These are phyloP conservation scores for Cladosporium halotolerans DNA, from an alignment of 2,329 filamentous ascomycete genomes.

Conservation along the genomic window DNA sequence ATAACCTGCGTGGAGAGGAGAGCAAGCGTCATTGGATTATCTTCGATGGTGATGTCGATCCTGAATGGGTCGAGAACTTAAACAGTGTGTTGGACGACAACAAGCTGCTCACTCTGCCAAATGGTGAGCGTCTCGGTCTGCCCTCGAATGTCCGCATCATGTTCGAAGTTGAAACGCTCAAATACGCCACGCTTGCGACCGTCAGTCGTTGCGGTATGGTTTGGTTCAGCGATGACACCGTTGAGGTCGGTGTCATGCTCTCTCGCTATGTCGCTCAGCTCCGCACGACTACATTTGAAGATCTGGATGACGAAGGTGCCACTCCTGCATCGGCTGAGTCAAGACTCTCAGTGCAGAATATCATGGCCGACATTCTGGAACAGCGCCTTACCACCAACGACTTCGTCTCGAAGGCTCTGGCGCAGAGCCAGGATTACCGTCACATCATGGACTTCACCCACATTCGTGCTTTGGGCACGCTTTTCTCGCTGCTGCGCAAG, in stretches of 20 bases:
- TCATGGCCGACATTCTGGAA: slow-evolving; percentile 73
- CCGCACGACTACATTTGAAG: slow-evolving; percentile 79
- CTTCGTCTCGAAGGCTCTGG: slow-evolving; percentile 72
- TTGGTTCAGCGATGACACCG: slow-evolving; percentile 98
- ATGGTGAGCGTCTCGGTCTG: slow-evolving; percentile 93
- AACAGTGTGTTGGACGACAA: slow-evolving; percentile 99
- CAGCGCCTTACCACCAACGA: slow-evolving; percentile 70
- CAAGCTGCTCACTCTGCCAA: slow-evolving; percentile 91
- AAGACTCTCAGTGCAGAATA: slow-evolving; percentile 67
- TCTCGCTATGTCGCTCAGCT: slow-evolving; percentile 82
- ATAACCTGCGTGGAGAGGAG: slow-evolving; percentile 96
- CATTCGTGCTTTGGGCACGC: slow-evolving; percentile 79
- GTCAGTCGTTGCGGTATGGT: slow-evolving; percentile 99
- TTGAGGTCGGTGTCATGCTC: slow-evolving; percentile 88
- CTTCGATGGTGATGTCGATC: slow-evolving; percentile 97
- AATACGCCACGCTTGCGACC: slow-evolving; percentile 96
- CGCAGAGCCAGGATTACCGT: slow-evolving; percentile 68
- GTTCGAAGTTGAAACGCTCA: slow-evolving; percentile 98
- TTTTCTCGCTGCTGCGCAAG: slow-evolving; percentile 96
- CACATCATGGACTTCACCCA: slow-evolving; percentile 99
- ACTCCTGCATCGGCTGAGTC: slow-evolving; percentile 51
- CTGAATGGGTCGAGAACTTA: slow-evolving; percentile 98
- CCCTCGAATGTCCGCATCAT: slow-evolving; percentile 96
- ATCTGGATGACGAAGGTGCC: slow-evolving; percentile 86
- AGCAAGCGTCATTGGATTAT: slow-evolving; percentile 98